Evolutionary conservation across 352 stramenopile species (phyloP).

Genomic region (Phytophthora quininea): DNA sequence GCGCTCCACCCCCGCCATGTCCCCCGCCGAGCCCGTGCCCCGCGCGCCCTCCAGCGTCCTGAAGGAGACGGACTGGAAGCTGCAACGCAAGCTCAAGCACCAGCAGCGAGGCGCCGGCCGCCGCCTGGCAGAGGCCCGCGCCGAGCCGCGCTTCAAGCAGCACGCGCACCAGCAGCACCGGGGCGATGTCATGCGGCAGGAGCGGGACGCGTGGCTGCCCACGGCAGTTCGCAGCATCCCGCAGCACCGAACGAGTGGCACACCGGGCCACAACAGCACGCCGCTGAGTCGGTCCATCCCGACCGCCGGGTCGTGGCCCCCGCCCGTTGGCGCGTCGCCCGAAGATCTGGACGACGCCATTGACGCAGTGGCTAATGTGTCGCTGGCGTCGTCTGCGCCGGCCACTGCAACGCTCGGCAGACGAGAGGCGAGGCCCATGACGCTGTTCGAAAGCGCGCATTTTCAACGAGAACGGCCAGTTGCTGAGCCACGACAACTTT

Average conservation of each 20-base stretch:
- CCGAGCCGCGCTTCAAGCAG: conserved; percentile 45
- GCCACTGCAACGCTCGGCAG: conserved; percentile 40
- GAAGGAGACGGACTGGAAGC: conserved; percentile 56
- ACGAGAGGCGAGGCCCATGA: conserved; percentile 66
- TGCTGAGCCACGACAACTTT: conserved; percentile 75
- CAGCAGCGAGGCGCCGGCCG: conserved; percentile 61
- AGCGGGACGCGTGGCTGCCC: conserved; percentile 47
- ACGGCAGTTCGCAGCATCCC: conserved; percentile 45
- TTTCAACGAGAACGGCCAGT: conserved; percentile 76
- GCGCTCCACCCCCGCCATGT: conserved; percentile 27
- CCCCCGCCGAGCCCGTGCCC: conserved; percentile 22
- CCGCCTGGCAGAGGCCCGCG: conserved; percentile 28
- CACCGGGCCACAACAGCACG: neutral
- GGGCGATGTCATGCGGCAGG: conserved; percentile 38
- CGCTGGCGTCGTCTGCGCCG: conserved; percentile 52
- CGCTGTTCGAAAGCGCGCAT: conserved; percentile 82
- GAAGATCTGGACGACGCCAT: conserved; percentile 41
- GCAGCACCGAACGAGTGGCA: conserved; percentile 26
- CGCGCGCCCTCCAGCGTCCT: conserved; percentile 19
- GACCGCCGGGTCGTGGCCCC: conserved; percentile 63
- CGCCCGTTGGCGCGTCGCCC: conserved; percentile 16
- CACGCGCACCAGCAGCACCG: conserved; percentile 43
- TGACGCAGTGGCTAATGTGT: conserved; percentile 17
- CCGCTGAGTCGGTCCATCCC: conserved; percentile 56
- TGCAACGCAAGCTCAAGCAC: conserved; percentile 75